Conservation (phyloP, 495 filamentous ascomycete species). For the Penicillium roqueforti region DNA sequence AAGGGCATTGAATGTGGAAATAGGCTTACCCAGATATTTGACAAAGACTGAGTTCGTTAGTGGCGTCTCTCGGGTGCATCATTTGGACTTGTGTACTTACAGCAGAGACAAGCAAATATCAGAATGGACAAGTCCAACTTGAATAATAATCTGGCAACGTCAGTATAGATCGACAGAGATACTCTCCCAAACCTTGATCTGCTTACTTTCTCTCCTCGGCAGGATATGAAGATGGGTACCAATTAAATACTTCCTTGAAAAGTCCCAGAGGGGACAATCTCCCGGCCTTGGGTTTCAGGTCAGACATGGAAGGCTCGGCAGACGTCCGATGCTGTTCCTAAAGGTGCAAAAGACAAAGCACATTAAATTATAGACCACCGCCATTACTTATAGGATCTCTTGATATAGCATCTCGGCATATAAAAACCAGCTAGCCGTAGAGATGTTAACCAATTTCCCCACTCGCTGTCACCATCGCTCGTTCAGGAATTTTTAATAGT, state of each 20-base stretch:
- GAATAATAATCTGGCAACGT: constrained; percentile 25
- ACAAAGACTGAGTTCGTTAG: constrained; percentile 30
- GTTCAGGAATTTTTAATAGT: neutral
- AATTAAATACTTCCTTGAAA: constrained; percentile 47
- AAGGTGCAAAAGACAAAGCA: neutral
- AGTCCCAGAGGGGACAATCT: constrained; percentile 24
- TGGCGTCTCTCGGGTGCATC: neutral
- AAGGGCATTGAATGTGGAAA: neutral
- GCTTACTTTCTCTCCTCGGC: constrained; percentile 39
- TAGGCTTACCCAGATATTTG: constrained; percentile 30
- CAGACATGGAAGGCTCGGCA: constrained; percentile 19
- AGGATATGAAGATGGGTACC: constrained; percentile 44
- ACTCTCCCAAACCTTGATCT: neutral
- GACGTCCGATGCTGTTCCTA: neutral
- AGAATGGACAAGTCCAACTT: constrained; percentile 33
- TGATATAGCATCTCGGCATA: neutral
- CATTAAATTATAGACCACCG: neutral
- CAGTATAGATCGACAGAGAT: neutral
- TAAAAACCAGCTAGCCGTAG: neutral
- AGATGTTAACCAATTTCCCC: constrained; percentile 13
- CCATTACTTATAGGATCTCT: neutral
- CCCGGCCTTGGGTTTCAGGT: constrained; percentile 13
- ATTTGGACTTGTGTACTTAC: constrained; percentile 21
- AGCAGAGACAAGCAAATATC: constrained; percentile 36
- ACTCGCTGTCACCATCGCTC: constrained; percentile 18